These are phyloP conservation scores for Lichtheimia ornata DNA, from an alignment of 371 early-diverging fungal species.

Conservation along the genomic window DNA sequence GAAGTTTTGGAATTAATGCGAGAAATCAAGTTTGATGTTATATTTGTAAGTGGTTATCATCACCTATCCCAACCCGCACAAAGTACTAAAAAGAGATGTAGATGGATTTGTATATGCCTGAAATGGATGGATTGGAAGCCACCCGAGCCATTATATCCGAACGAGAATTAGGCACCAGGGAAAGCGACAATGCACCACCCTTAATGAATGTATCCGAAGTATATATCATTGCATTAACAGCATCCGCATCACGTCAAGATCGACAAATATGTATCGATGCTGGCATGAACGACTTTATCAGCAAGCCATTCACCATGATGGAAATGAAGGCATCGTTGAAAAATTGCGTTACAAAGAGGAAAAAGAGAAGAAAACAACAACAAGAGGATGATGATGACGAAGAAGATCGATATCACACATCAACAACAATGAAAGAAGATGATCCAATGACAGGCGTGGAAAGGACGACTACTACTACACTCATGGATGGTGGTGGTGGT, in stretches of 20 bases:
- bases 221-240: slow-evolving; percentile 64
- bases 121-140: slow-evolving; percentile 55
- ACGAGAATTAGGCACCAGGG: slow-evolving; percentile 14
- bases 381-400: slow-evolving; percentile 5
- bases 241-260: slow-evolving; percentile 59
- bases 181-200: slow-evolving; percentile 3
- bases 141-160: slow-evolving; percentile 45
- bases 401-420: slow-evolving; percentile 3
- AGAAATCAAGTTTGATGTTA: slow-evolving; percentile 43
- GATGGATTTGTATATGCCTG: slow-evolving; percentile 59
- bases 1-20: slow-evolving; percentile 53
- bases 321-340: slow-evolving; percentile 55
- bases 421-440: neutral
- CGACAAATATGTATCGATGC: slow-evolving; percentile 64
- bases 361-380: slow-evolving; percentile 26
- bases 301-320: slow-evolving; percentile 58
- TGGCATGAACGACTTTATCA: slow-evolving; percentile 66
- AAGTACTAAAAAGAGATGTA: slow-evolving; percentile 4
- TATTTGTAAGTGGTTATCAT: slow-evolving; percentile 36
- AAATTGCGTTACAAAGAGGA: slow-evolving; percentile 30
- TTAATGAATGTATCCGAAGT: slow-evolving; percentile 46
- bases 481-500: neutral
- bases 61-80: neutral
- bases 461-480: neutral
- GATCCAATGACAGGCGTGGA: slow-evolving; percentile 15